These are phyloP conservation scores for Arachis hypogaea DNA, from an alignment of 306 rosid genomes.

Conservation along the genomic window DNA sequence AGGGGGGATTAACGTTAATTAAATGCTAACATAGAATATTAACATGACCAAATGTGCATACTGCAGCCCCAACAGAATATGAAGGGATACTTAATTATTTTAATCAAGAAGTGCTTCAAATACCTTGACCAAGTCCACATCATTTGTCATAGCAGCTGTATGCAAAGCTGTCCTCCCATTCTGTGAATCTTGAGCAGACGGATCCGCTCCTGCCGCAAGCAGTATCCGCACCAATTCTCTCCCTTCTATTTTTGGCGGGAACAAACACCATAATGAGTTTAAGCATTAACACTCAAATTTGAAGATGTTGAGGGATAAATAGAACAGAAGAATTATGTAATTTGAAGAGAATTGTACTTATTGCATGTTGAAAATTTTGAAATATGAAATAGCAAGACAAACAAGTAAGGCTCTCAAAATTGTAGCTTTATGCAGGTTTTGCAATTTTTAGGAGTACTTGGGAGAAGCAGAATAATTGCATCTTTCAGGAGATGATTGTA, in stretches of 20 bases:
- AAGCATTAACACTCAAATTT: constrained; percentile 26
- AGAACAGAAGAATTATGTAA: constrained; percentile 17
- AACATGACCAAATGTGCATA: neutral
- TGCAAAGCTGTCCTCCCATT: constrained; percentile 97
- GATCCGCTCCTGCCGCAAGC: constrained; percentile 94
- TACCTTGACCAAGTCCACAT: constrained; percentile 88
- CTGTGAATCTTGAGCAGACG: constrained; percentile 83
- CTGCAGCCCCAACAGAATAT: constrained; percentile 32
- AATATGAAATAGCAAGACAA: neutral
- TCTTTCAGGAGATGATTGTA: neutral
- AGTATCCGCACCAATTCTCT: constrained; percentile 87
- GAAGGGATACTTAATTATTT: constrained; percentile 33
- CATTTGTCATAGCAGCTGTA: constrained; percentile 90
- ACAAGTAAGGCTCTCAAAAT: too few species aligned
- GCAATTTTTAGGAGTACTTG: constrained; percentile 12
- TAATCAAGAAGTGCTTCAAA: constrained; percentile 29
- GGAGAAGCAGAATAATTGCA: constrained; percentile 12
- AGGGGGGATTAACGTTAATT: neutral
- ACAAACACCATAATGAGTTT: constrained; percentile 17
- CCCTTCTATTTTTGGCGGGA: constrained; percentile 64
- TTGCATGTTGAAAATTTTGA: neutral
- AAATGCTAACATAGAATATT: neutral
- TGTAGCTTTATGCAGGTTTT: constrained; percentile 1
- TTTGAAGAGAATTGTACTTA: neutral
- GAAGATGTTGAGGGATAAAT: constrained; percentile 6